These are phyloP conservation scores for Plasmodium fragile DNA, from an alignment of 169 alveolate genomes.

Conservation along the genomic window DNA sequence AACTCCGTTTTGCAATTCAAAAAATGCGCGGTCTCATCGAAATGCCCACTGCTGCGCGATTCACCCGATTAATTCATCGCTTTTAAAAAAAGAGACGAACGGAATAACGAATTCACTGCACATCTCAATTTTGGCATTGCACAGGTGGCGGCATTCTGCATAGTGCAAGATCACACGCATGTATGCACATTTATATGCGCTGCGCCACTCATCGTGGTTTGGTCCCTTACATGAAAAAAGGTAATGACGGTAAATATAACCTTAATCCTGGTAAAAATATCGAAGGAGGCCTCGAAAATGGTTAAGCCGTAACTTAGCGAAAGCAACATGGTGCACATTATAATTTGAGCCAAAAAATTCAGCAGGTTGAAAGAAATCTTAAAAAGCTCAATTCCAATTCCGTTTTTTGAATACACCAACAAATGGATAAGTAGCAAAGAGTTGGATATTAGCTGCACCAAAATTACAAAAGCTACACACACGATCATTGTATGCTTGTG, in stretches of 20 bases:
- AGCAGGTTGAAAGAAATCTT: slow-evolving; percentile 52
- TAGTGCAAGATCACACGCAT: background rate
- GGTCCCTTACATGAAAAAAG: slow-evolving; percentile 61
- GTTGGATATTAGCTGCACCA: slow-evolving; percentile 58
- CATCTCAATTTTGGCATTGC: background rate
- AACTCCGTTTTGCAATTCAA: background rate
- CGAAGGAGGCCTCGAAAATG: slow-evolving; percentile 37
- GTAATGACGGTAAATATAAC: slow-evolving; percentile 45
- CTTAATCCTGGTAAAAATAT: slow-evolving; percentile 24
- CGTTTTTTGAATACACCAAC: slow-evolving; percentile 59
- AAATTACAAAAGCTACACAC: slow-evolving; percentile 51
- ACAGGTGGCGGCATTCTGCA: background rate
- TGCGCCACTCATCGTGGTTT: background rate
- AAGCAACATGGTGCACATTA: slow-evolving; percentile 74
- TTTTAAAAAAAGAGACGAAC: background rate
- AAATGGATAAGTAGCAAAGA: slow-evolving; percentile 52
- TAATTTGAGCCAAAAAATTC: slow-evolving; percentile 59
- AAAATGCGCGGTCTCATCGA: background rate
- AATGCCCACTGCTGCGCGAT: background rate
- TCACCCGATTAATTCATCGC: background rate
- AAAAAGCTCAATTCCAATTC: slow-evolving; percentile 64
- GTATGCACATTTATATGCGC: background rate
- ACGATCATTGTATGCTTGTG: slow-evolving; percentile 55
- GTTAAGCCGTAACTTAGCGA: slow-evolving; percentile 64
- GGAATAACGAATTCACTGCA: background rate